Base-by-base conservation (phyloP, 257 asterid species). In the Misopates orontium region DNA sequence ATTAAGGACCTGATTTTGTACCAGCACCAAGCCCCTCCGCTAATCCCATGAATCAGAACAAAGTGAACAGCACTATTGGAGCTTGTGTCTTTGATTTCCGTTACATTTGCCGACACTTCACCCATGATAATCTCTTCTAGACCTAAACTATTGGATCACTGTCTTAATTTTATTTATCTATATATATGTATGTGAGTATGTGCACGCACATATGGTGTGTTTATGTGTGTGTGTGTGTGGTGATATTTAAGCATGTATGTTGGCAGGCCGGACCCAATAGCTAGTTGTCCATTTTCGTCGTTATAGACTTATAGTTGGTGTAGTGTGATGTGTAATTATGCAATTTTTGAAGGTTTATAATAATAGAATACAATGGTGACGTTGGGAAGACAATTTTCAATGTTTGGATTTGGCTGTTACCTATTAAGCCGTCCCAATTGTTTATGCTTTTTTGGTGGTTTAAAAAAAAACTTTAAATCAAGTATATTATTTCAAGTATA, bases 11-110 rank as follows among this genome's bases (percentile, higher is more conserved):
- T 77, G 25, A 93, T 72, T 70, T 87, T 93, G 83, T 87, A 93
- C 96, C 98, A 93, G 70, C 95, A 84, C 98, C 97, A 93, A 3
- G 80, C 95, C 4, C 98, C 97, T 1, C 85, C 88, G 0, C 83
- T 22, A 0, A 87, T 7, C 14, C 98, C 98, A 22, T 93, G 98
- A 8, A 93, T 68, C 22, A 93, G 70, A 16, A 93, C 98, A 18
- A 92, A 92, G 82, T 92, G 97, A 10, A 71, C 36, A 28, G 3
- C 4, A 28, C 36, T 28, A 28, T 28, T 28, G 4, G 36, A 28
- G 36, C 36, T 19, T 51, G 39, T 47, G 11, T 17, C 64, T 17
- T 64, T 23, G 4, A 32, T 41, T 47, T 13, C 49, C 39, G 60
- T 56, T 7, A 25, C 47, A 36, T 19, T 70, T 5, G 28, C 61